phyloP scores from a whole-genome alignment of 805 yeast species.

The Yarrowia keelungensis region DNA sequence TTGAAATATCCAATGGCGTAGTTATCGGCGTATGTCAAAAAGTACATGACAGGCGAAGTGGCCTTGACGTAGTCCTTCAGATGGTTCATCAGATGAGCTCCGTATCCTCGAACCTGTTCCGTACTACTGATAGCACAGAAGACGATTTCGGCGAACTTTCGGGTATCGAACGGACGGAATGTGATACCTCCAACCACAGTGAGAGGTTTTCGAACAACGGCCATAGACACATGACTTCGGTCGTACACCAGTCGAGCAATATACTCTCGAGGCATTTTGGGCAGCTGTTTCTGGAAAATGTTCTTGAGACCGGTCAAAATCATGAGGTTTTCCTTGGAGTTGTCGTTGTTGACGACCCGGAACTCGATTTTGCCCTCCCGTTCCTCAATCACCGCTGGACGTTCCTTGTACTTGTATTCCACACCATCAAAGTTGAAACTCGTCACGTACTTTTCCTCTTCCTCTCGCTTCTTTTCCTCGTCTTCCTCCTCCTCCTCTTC shows the following conservation, averaged over 20 bases:
- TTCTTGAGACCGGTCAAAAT: slow-evolving; percentile 94
- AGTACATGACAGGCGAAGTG: slow-evolving; percentile 83
- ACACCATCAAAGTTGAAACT: slow-evolving; percentile 77
- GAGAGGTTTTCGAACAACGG: slow-evolving; percentile 90
- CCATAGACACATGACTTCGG: slow-evolving; percentile 92
- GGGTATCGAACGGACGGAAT: slow-evolving; percentile 87
- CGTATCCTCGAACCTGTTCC: slow-evolving; percentile 97
- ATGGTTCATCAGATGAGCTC: slow-evolving; percentile 98
- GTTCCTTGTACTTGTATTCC: slow-evolving; percentile 81
- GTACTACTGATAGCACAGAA: slow-evolving; percentile 97
- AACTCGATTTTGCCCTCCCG: slow-evolving; percentile 92
- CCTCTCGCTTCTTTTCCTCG: slow-evolving; percentile 46
- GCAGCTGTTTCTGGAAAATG: slow-evolving; percentile 95
- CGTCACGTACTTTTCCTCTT: slow-evolving; percentile 51
- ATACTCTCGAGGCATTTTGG: slow-evolving; percentile 98
- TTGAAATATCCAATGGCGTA: slow-evolving; percentile 98
- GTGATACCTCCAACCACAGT: slow-evolving; percentile 99
- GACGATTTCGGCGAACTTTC: slow-evolving; percentile 96
- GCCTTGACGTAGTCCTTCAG: slow-evolving; percentile 92
- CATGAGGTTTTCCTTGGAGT: slow-evolving; percentile 83
- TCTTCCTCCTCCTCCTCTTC: slow-evolving; percentile 44
- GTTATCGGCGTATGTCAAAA: slow-evolving; percentile 95
- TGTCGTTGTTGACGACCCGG: slow-evolving; percentile 95
- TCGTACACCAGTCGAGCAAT: slow-evolving; percentile 94
- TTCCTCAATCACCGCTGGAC: slow-evolving; percentile 95